A percentile compares a stretch with the other conserved stretches of the same genome.
Conservation (phyloP, 495 filamentous ascomycete species). For the Neurospora terricola region DNA sequence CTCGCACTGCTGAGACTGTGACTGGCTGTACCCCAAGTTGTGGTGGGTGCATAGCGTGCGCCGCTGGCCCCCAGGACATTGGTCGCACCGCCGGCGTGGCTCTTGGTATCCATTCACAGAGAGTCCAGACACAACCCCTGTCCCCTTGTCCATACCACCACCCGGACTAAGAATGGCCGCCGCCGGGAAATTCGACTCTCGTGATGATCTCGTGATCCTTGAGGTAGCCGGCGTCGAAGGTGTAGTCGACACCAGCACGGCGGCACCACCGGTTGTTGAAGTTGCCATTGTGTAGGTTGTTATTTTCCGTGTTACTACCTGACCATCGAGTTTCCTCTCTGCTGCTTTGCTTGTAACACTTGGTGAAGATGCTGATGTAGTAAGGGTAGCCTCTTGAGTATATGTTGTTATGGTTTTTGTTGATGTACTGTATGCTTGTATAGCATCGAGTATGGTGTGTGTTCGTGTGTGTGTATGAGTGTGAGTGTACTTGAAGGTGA, state of each 20-base stretch:
- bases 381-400: background rate
- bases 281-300: conserved; percentile 11
- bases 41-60: conserved; percentile 19
- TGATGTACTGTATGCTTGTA: background rate
- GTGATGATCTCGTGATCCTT: background rate
- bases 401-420: background rate
- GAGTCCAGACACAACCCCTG: background rate
- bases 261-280: conserved; percentile 15
- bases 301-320: conserved; percentile 1
- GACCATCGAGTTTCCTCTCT: conserved; percentile 13
- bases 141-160: conserved; percentile 14
- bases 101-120: conserved; percentile 3
- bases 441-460: background rate
- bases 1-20: conserved; percentile 1
- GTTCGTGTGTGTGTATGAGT: background rate
- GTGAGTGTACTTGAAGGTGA: background rate
- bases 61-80: conserved; percentile 20
- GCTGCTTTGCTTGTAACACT: background rate
- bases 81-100: conserved; percentile 19
- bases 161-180: conserved; percentile 1
- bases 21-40: background rate
- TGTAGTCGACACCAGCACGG: conserved; percentile 16
- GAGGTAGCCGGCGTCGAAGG: conserved; percentile 4
- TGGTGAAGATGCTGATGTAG: background rate
- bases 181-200: background rate